A percentile compares a stretch with the other conserved stretches of the same genome.
Evolutionary conservation across 2,329 filamentous ascomycete species (phyloP).

Genomic region (Orbilia oligospora): DNA sequence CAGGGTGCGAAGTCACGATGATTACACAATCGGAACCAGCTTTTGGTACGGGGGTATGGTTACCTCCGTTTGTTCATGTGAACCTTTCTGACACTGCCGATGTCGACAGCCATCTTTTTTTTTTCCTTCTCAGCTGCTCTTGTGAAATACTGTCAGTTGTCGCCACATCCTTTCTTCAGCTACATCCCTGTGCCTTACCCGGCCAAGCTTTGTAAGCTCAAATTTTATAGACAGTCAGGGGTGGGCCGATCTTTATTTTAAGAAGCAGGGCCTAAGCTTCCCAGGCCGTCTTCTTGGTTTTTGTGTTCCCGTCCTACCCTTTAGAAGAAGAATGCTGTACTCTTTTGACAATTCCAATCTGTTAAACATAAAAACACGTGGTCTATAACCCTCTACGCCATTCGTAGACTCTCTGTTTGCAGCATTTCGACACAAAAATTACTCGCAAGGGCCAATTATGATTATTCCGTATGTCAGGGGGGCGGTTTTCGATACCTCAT

Average conservation of each 20-base stretch:
- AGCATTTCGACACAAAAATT: background rate
- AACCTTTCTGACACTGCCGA: slow-evolving; percentile 4
- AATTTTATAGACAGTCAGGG: slow-evolving; percentile 56
- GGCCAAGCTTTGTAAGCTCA: slow-evolving; percentile 49
- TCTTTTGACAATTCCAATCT: slow-evolving; percentile 2
- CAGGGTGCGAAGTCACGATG: slow-evolving; percentile 17
- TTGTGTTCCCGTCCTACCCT: slow-evolving; percentile 6
- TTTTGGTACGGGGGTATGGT: slow-evolving; percentile 4
- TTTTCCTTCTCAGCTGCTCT: slow-evolving; percentile 15
- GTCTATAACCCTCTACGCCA: slow-evolving; percentile 4
- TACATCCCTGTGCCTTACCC: slow-evolving; percentile 39
- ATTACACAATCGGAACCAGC: slow-evolving; percentile 13
- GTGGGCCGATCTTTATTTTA: slow-evolving; percentile 57
- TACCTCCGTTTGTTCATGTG: slow-evolving; percentile 37
- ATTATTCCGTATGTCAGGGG: slow-evolving; percentile 16
- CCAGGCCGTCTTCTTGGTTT: slow-evolving; percentile 9
- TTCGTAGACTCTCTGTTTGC: slow-evolving; percentile 20
- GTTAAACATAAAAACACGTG: slow-evolving; percentile 22
- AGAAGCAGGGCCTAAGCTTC: slow-evolving; percentile 46
- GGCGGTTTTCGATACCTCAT: background rate
- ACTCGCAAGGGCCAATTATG: slow-evolving; percentile 9
- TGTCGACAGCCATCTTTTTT: slow-evolving; percentile 35
- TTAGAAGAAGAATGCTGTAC: background rate
- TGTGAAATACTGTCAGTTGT: slow-evolving; percentile 18
- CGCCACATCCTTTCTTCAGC: slow-evolving; percentile 25